phyloP scores from a whole-genome alignment of 768 basidiomycete genomes.

The Trametes cubensis region DNA sequence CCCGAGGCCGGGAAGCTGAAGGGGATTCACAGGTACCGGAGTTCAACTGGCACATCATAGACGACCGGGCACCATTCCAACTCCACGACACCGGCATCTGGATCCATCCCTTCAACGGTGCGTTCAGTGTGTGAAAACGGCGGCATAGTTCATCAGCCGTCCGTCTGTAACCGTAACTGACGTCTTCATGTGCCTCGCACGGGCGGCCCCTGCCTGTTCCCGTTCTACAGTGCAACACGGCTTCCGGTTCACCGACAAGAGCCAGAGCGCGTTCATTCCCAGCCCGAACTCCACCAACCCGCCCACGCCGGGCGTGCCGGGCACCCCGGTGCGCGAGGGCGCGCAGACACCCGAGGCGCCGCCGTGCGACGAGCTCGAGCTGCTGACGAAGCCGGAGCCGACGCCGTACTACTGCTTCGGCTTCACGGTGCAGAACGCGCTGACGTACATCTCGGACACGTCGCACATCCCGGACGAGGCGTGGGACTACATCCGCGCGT shows the following conservation, averaged over 20 bases:
- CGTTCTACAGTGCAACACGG: slow-evolving; percentile 67
- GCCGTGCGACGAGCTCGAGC: slow-evolving; percentile 5
- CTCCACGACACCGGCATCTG: slow-evolving; percentile 64
- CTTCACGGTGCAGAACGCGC: slow-evolving; percentile 64
- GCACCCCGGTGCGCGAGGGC: slow-evolving; percentile 23
- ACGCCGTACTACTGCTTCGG: slow-evolving; percentile 70
- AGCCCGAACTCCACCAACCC: slow-evolving; percentile 41
- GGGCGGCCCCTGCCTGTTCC: slow-evolving; percentile 6
- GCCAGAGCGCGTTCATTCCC: slow-evolving; percentile 43
- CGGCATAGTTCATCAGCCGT: background rate
- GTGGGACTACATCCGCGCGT: slow-evolving; percentile 51
- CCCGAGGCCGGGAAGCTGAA: slow-evolving; percentile 4
- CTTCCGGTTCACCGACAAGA: slow-evolving; percentile 53
- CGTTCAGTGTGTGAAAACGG: slow-evolving; percentile 23
- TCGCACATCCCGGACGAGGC: slow-evolving; percentile 76
- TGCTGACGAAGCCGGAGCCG: slow-evolving; percentile 31
- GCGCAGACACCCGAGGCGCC: slow-evolving; percentile 5
- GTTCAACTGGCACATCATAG: slow-evolving; percentile 81
- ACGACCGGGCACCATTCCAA: slow-evolving; percentile 67
- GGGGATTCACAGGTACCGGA: slow-evolving; percentile 63
- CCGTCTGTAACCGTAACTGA: slow-evolving; percentile 1
- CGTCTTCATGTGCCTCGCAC: background rate
- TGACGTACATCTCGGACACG: slow-evolving; percentile 84
- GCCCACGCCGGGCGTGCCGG: slow-evolving; percentile 29
- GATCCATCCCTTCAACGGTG: slow-evolving; percentile 70